Percentiles rank a stretch among this genome's conserved stretches.
Conservation (phyloP, 495 filamentous ascomycete species). For the Geoglossum glabrum region DNA sequence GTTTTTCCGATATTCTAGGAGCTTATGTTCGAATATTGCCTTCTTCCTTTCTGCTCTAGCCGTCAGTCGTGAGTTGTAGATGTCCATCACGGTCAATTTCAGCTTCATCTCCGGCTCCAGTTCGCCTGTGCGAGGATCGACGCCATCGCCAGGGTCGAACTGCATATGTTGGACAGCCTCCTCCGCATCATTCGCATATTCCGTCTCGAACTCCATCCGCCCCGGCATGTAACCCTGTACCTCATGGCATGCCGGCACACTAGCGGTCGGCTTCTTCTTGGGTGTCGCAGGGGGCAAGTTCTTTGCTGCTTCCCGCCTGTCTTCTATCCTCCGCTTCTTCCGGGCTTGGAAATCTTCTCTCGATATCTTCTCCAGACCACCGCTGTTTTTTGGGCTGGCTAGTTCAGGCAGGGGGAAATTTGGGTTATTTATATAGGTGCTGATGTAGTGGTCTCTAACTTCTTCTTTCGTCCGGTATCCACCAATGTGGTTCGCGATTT, state of each 20-base stretch:
- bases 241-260: constrained; percentile 87
- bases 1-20: constrained; percentile 85
- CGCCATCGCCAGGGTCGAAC: constrained; percentile 86
- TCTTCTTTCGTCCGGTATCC: constrained; percentile 88
- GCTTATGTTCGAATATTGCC: constrained; percentile 82
- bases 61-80: constrained; percentile 86
- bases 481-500: constrained; percentile 95
- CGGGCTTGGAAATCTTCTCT: constrained; percentile 81
- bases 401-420: constrained; percentile 72
- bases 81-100: constrained; percentile 95
- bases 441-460: constrained; percentile 77
- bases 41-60: constrained; percentile 89
- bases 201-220: constrained; percentile 90
- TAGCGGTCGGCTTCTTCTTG: constrained; percentile 88
- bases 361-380: constrained; percentile 55
- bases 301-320: constrained; percentile 72
- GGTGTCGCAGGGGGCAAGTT: constrained; percentile 66
- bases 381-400: constrained; percentile 60
- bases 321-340: constrained; percentile 90
- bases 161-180: constrained; percentile 96
- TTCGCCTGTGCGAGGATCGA: constrained; percentile 62
- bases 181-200: constrained; percentile 94
- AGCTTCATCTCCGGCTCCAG: constrained; percentile 87
- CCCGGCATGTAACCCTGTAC: constrained; percentile 98
- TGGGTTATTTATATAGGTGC: constrained; percentile 64